phyloP scores from a whole-genome alignment of 108 stramenopile species.

The Nitzschia sp. region DNA sequence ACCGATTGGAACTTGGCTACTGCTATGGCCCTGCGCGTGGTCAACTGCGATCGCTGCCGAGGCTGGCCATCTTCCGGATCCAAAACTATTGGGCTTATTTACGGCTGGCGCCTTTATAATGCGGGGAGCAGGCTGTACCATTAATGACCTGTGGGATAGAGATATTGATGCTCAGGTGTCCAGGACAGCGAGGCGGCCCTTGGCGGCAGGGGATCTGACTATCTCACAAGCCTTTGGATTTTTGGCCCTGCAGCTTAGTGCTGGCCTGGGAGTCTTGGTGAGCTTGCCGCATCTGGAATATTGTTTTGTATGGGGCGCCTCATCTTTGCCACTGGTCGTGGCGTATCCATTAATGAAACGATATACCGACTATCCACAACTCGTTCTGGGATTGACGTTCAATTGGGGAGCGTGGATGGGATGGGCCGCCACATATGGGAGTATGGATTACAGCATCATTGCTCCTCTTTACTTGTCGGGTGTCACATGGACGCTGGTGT shows the following conservation, averaged over 20 bases:
- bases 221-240: conserved; percentile 74
- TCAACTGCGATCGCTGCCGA: conserved; percentile 70
- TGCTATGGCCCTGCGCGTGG: conserved; percentile 85
- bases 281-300: conserved; percentile 76
- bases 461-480: conserved; percentile 87
- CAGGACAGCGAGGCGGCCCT: conserved; percentile 86
- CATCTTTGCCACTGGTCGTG: conserved; percentile 89
- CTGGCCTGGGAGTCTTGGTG: conserved; percentile 87
- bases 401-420: conserved; percentile 98
- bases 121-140: conserved; percentile 96
- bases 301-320: conserved; percentile 81
- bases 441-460: conserved; percentile 66
- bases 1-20: conserved; percentile 86
- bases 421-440: conserved; percentile 79
- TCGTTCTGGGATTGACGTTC: conserved; percentile 94
- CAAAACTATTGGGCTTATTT: conserved; percentile 57
- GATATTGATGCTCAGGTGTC: conserved; percentile 87
- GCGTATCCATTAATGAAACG: conserved; percentile 97
- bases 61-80: conserved; percentile 30
- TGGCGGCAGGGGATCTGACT: conserved; percentile 80
- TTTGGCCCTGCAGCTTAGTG: conserved; percentile 81
- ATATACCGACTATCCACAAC: conserved; percentile 91
- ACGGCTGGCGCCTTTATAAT: conserved; percentile 89
- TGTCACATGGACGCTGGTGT: conserved; percentile 95
- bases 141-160: conserved; percentile 98